phyloP scores from a whole-genome alignment of 495 filamentous ascomycete species.

The Monascus purpureus region DNA sequence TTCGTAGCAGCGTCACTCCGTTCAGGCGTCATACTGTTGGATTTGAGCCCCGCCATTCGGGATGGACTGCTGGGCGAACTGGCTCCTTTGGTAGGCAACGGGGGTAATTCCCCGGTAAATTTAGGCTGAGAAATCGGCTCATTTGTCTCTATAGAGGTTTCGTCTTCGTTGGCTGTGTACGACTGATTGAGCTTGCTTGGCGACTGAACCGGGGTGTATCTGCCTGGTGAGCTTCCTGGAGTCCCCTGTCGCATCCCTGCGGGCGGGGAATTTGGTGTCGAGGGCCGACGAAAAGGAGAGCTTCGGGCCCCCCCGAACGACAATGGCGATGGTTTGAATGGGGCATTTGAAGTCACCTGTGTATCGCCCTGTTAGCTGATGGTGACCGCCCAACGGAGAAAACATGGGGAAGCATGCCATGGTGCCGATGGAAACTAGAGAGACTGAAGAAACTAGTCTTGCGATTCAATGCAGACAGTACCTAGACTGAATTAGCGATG shows the following conservation, averaged over 20 bases:
- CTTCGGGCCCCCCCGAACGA: conserved; percentile 54
- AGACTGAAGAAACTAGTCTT: too few species aligned
- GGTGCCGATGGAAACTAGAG: conserved; percentile 2
- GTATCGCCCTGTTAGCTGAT: not conserved
- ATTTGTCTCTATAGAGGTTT: conserved; percentile 11
- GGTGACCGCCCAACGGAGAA: too few species aligned
- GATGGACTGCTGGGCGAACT: conserved; percentile 13
- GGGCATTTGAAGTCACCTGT: conserved; percentile 23
- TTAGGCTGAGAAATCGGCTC: conserved; percentile 26
- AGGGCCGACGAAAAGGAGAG: conserved; percentile 62
- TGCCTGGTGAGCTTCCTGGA: conserved; percentile 29
- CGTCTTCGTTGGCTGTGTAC: conserved; percentile 30
- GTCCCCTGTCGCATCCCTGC: conserved; percentile 21
- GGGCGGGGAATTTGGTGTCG: conserved; percentile 32
- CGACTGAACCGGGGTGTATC: conserved; percentile 29
- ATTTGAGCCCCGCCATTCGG: conserved; percentile 16
- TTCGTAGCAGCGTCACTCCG: conserved; percentile 44
- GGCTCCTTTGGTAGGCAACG: conserved; percentile 30
- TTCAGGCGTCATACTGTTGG: conserved; percentile 8
- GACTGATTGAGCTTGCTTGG: conserved; percentile 36
- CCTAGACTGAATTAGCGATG: too few species aligned
- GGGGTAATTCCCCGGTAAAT: conserved; percentile 25
- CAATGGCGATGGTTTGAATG: conserved; percentile 60
- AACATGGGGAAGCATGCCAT: conserved; percentile 12
- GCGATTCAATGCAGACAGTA: too few species aligned